Evolutionary conservation across 2,329 filamentous ascomycete species (phyloP), one percentile per base, ranked within the genome.

Genomic region (Dothideomycetidae sp.): DNA sequence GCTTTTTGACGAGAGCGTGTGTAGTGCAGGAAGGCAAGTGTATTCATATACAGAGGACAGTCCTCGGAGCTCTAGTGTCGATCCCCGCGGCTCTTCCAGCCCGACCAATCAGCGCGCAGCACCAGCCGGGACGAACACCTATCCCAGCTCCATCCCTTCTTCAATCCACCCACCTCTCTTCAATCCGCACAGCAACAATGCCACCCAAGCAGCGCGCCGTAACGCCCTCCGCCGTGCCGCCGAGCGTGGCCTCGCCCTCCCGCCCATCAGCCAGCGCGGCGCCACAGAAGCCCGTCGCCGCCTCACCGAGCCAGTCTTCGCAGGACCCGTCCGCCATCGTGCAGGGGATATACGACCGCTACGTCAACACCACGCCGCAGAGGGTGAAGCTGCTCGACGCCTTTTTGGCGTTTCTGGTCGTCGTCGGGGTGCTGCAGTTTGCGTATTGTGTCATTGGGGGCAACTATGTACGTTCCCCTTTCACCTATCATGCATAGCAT

Each of bases 361-460:
- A 98, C 61, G 58, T 78, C 39, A 65, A 78, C 48, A 70, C 75
- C 49, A 98, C 90, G 31, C 77, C 88, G 32, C 86, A 93, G 68
- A 76, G 88, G 45, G 88, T 80, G 33, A 90, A 93, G 71, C 72
- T 98, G 44, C 71, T 96, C 44, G 90, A 98, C 59, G 72, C 73
- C 23, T 98, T 98, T 59, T 77, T 98, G 73, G 73, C 62, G 3
- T 98, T 94, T 58, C 65, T 98, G 42, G 75, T 90, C 14, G 68
- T 78, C 1, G 82, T 93, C 3, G 90, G 85, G 35, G 83, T 66
- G n/a, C 58, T 96, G 51, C 90, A 98, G 62, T 96, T 98, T 59
- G 58, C 81, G 42, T 98, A 98, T 63, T 94, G 88, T 57, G 67
- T 94, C 39, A 54, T 96, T 49, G 84, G 76, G 38, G 90, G 90